phyloP scores from a whole-genome alignment of 2,329 filamentous ascomycete genomes.

The Colletotrichum salicis region DNA sequence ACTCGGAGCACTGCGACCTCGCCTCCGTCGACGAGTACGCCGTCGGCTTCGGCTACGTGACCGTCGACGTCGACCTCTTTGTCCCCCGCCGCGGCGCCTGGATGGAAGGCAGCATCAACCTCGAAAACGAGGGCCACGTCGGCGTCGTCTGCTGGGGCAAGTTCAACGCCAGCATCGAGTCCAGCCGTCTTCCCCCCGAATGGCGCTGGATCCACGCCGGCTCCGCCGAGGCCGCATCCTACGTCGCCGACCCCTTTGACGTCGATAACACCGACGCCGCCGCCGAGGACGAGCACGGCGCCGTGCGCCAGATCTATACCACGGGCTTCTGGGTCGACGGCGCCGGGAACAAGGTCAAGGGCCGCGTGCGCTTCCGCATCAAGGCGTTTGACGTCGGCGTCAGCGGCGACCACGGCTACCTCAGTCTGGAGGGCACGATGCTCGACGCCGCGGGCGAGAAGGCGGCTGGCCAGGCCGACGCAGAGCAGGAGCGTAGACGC shows the following conservation, averaged over 20 bases:
- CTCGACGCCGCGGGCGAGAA: slow-evolving; percentile 75
- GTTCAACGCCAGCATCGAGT: slow-evolving; percentile 90
- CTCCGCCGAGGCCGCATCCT: slow-evolving; percentile 48
- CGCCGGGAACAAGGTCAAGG: slow-evolving; percentile 74
- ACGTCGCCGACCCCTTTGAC: slow-evolving; percentile 46
- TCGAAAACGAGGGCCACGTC: slow-evolving; percentile 89
- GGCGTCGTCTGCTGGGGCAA: slow-evolving; percentile 90
- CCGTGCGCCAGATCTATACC: slow-evolving; percentile 62
- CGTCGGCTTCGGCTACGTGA: slow-evolving; percentile 88
- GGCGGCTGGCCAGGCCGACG: slow-evolving; percentile 57
- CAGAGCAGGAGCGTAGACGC: slow-evolving; percentile 59
- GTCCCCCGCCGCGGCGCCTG: slow-evolving; percentile 77
- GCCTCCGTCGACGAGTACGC: slow-evolving; percentile 81
- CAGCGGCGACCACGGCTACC: slow-evolving; percentile 79
- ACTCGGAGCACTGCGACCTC: slow-evolving; percentile 56
- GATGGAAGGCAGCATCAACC: slow-evolving; percentile 83
- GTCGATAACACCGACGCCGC: slow-evolving; percentile 48
- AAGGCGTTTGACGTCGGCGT: slow-evolving; percentile 85
- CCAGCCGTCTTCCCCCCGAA: slow-evolving; percentile 75
- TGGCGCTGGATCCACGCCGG: slow-evolving; percentile 83
- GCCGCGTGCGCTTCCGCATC: slow-evolving; percentile 80
- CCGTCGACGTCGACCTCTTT: slow-evolving; percentile 86
- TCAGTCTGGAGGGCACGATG: slow-evolving; percentile 91
- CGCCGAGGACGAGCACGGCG: slow-evolving; percentile 61
- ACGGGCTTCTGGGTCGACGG: slow-evolving; percentile 82